Evolutionary conservation across 139 green algal species (phyloP).

Genomic region (Ettlia oleoabundans): DNA sequence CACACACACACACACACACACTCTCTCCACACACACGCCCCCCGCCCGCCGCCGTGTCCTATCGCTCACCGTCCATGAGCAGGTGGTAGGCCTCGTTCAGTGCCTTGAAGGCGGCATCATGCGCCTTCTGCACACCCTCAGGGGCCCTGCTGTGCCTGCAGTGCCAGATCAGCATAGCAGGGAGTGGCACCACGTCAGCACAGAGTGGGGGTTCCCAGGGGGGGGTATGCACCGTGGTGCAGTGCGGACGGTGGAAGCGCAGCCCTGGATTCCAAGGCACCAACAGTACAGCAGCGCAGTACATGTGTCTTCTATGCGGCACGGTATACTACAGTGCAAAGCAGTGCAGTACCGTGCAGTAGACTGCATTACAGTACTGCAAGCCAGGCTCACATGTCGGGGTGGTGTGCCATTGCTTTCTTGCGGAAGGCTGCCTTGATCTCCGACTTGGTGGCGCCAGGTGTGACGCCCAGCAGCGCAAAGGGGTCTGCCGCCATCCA

Average conservation of each 20-base stretch:
- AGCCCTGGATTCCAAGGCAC: too few relatives aligned
- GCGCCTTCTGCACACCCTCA: slow-evolving; percentile 5
- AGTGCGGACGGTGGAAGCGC: too few relatives aligned
- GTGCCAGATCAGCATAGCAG: too few relatives aligned
- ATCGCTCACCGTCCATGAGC: slow-evolving; percentile 29
- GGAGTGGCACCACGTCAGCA: not conserved
- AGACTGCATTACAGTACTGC: not conserved
- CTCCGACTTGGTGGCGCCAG: slow-evolving; percentile 45
- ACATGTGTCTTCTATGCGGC: too few relatives aligned
- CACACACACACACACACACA: not conserved
- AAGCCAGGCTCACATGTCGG: slow-evolving; percentile 55
- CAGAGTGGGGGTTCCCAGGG: not conserved
- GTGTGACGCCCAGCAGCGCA: slow-evolving; percentile 54
- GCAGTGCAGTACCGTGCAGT: not conserved
- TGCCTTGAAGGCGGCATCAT: slow-evolving; percentile 30
- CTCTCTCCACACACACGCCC: too few relatives aligned
- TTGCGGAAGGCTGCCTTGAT: slow-evolving; percentile 64
- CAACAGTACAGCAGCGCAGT: too few relatives aligned
- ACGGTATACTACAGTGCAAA: not conserved
- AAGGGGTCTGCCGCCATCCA: slow-evolving; percentile 45
- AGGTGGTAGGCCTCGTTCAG: slow-evolving; percentile 35
- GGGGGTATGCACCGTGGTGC: too few relatives aligned
- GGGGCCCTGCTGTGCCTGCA: slow-evolving; percentile 24
- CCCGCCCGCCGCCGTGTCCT: too few relatives aligned
- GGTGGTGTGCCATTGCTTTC: slow-evolving; percentile 60